A percentile compares a stretch with the other conserved stretches of the same genome.
phyloP scores from a whole-genome alignment of 257 asterid species.

The Solanum phureja region DNA sequence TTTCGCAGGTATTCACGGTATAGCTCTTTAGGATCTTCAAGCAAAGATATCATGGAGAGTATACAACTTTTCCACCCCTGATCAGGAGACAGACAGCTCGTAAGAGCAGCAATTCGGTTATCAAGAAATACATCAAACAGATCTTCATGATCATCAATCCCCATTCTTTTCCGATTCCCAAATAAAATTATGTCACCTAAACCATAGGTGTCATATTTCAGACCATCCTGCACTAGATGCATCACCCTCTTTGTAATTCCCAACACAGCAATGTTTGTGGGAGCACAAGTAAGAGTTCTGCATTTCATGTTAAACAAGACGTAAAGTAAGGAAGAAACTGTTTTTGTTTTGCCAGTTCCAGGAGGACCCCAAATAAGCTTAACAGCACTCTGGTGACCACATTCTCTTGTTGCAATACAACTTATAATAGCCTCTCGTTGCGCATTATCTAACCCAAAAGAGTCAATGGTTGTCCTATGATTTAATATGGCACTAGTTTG shows the following conservation, averaged over 20 bases:
- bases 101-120: background rate
- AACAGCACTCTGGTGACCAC: background rate
- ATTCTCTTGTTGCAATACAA: slow-evolving; percentile 10
- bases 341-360: background rate
- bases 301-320: background rate
- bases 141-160: background rate
- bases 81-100: background rate
- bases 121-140: background rate
- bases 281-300: background rate
- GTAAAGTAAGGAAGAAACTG: background rate
- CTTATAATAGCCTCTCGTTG: slow-evolving; percentile 22
- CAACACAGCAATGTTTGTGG: background rate
- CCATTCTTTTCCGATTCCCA: background rate
- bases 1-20: slow-evolving; percentile 7
- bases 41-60: slow-evolving; percentile 13
- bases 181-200: background rate
- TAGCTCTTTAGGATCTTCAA: slow-evolving; percentile 22
- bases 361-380: background rate
- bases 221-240: background rate
- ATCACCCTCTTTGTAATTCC: background rate
- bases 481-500: background rate
- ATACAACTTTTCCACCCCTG: slow-evolving; percentile 27
- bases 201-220: background rate
- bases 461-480: background rate
- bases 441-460: slow-evolving; percentile 21